Conservation (phyloP, 768 basidiomycete genomes). For the Tylopilus vinaceipallidus region DNA sequence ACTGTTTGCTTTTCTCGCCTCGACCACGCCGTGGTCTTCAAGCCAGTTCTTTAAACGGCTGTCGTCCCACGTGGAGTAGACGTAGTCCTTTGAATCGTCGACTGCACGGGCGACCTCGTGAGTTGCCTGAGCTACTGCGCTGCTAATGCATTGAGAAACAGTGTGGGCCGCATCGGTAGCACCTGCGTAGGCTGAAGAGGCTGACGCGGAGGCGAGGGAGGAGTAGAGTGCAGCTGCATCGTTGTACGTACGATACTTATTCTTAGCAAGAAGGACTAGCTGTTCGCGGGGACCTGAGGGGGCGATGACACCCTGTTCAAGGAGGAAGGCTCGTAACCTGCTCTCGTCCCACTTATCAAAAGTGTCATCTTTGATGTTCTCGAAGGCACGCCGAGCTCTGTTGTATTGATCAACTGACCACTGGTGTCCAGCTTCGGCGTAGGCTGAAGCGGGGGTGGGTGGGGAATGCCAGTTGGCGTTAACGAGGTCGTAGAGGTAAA, state of each 20-base stretch:
- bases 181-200: conserved; percentile 51
- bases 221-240: conserved; percentile 58
- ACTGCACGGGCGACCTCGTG: conserved; percentile 47
- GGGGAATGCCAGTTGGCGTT: conserved; percentile 54
- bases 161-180: conserved; percentile 37
- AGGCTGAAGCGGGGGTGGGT: conserved; percentile 33
- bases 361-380: conserved; percentile 53
- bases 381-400: conserved; percentile 61
- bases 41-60: conserved; percentile 69
- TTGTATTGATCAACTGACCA: conserved; percentile 68
- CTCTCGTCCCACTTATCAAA: conserved; percentile 88
- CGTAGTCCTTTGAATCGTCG: conserved; percentile 80
- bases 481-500: conserved; percentile 48
- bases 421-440: conserved; percentile 26
- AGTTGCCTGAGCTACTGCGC: conserved; percentile 50
- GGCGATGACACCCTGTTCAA: conserved; percentile 83
- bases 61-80: conserved; percentile 90
- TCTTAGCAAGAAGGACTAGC: conserved; percentile 74
- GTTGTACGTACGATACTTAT: conserved; percentile 59
- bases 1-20: conserved; percentile 52
- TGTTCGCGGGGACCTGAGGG: conserved; percentile 80
- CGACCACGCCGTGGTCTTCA: conserved; percentile 68
- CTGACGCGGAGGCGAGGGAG: conserved; percentile 44
- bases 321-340: conserved; percentile 74
- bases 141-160: conserved; percentile 40